Evolutionary conservation across 768 basidiomycete species (phyloP).

Genomic region (Lyophyllum atratum): DNA sequence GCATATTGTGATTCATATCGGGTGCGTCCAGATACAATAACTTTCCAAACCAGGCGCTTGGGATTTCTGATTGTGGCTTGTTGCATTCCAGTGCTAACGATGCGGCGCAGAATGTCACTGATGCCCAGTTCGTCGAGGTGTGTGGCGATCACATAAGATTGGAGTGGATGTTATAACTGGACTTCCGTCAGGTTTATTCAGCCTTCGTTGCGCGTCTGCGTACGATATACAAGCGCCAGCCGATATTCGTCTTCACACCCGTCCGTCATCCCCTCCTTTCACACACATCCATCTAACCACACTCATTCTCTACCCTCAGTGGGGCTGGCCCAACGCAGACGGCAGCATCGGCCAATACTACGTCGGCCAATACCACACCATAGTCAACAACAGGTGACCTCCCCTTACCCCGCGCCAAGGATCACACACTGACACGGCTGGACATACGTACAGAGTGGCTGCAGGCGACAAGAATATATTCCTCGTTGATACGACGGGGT

Average conservation of each 20-base stretch:
- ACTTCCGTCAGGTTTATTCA: slow-evolving; percentile 41
- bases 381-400: slow-evolving; percentile 41
- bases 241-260: slow-evolving; percentile 56
- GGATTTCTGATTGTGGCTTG: too few species aligned
- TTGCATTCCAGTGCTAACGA: slow-evolving; percentile 56
- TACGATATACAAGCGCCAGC: slow-evolving; percentile 41
- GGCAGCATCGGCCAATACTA: slow-evolving; percentile 44
- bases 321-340: slow-evolving; percentile 59
- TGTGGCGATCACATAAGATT: background rate
- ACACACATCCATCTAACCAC: background rate
- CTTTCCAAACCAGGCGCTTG: too few species aligned
- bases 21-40: too few species aligned
- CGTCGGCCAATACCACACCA: slow-evolving; percentile 44
- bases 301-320: slow-evolving; percentile 28
- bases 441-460: slow-evolving; percentile 12
- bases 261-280: slow-evolving; percentile 22
- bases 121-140: slow-evolving; percentile 44
- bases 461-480: slow-evolving; percentile 49
- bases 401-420: background rate
- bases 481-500: slow-evolving; percentile 58
- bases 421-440: too few species aligned
- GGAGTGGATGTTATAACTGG: background rate
- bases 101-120: slow-evolving; percentile 50
- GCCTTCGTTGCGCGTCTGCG: slow-evolving; percentile 47
- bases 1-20: slow-evolving; percentile 59